Evolutionary conservation across 768 basidiomycete genomes (phyloP), one percentile per base, ranked within the genome.

Genomic region (Auriscalpium vulgare): DNA sequence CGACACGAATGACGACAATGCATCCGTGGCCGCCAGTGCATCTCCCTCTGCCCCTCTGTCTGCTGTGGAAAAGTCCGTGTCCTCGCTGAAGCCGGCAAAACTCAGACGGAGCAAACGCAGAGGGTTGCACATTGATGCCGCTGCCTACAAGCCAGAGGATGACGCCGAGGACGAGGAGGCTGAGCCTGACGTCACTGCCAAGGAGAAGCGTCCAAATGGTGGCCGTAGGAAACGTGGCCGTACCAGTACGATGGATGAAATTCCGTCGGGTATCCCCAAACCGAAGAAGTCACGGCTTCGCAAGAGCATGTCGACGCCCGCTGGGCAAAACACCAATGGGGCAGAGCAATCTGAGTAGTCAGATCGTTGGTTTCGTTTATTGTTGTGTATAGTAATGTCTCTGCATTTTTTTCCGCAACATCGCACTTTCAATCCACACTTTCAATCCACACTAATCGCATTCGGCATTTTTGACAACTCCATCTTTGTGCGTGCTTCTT

Each of bases 81-180:
- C 5, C 17, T 38, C 44, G 17, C 17, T 36, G 36, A 54, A 13
- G 21, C 13, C 47, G 29, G 7, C 50, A 14, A 43, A 23, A n/a
- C 36, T 54, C 29, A 53, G 61, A 36, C 55, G 55, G 44, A 60
- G 61, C 49, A 62, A 53, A n/a, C 61, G 61, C 29, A 54, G 49
- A 37, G n/a, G 47, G n/a, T 54, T 60, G 37, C 47, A 57, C n/a
- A 10, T 38, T 13, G 61, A 62, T 44, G 59, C 61, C 17, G 51
- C 51, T 5, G 59, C 61, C 23, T 62, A 62, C 46, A 60, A 62
- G 45, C 61, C 59, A 10, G 14, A 17, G 11, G 51, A 59, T 46
- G 58, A 57, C 4, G 61, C 60, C 1, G 38, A 8, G 19, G 48
- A 57, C 19, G 55, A 59, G 16, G 53, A 51, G 2, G 54, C 40